A percentile compares a stretch with the other conserved stretches of the same genome.
Conservation (phyloP, 208 protist species). For the Crithidia fasciculata region DNA sequence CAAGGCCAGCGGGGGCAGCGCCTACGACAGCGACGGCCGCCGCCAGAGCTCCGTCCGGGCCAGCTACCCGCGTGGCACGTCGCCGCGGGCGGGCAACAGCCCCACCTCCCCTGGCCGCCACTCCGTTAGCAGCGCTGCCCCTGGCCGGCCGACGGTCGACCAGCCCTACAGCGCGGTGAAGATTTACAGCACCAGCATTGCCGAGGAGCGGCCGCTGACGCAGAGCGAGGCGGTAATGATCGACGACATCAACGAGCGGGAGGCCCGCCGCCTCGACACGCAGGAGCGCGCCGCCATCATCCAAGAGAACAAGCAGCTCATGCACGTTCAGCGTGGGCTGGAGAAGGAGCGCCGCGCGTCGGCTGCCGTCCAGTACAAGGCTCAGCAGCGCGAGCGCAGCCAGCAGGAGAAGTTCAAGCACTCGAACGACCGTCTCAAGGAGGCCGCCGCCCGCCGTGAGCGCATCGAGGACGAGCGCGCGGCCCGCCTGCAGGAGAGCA, state of each 20-base stretch:
- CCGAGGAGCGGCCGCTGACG: conserved; percentile 46
- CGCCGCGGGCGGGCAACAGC: conserved; percentile 16
- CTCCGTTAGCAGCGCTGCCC: conserved; percentile 18
- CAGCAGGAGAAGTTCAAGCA: conserved; percentile 37
- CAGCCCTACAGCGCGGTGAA: conserved; percentile 38
- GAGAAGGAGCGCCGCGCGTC: conserved; percentile 27
- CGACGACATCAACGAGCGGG: conserved; percentile 66
- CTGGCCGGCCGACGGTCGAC: conserved; percentile 10
- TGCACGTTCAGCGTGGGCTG: conserved; percentile 43
- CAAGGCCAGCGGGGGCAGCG: conserved; percentile 18
- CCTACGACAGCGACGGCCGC: conserved; percentile 17
- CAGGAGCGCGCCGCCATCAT: conserved; percentile 39
- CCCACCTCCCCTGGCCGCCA: conserved; percentile 17
- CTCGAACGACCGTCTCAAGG: conserved; percentile 33
- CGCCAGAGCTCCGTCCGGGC: conserved; percentile 13
- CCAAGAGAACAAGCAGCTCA: conserved; percentile 45
- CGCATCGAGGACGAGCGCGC: conserved; percentile 38
- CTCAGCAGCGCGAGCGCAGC: conserved; percentile 26
- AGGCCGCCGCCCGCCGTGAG: conserved; percentile 31
- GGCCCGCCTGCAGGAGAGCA: conserved; percentile 20
- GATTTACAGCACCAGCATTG: conserved; percentile 54
- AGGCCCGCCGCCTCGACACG: conserved; percentile 44
- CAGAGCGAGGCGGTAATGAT: conserved; percentile 45
- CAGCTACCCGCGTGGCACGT: conserved; percentile 26
- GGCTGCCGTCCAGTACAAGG: conserved; percentile 35